Percentiles rank a stretch among this genome's conserved stretches.
Conservation (phyloP, 768 basidiomycete species). For the Amanita thiersii region DNA sequence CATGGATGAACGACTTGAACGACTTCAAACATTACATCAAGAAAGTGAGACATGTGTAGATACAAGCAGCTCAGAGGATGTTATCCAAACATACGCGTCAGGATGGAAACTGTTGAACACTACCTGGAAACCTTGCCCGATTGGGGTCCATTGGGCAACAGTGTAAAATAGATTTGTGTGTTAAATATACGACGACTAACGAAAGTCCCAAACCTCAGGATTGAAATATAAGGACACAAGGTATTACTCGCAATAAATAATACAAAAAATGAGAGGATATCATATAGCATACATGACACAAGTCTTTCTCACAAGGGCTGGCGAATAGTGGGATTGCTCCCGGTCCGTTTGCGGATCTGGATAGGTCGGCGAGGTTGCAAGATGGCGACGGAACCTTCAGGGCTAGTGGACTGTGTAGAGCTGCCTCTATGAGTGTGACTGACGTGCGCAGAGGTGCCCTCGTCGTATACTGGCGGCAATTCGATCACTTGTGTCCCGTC, state of each 20-base stretch:
- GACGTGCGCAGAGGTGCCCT: constrained; percentile 11
- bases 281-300: too few species aligned
- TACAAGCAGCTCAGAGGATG: not conserved
- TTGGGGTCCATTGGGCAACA: constrained; percentile 40
- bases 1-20: constrained; percentile 47
- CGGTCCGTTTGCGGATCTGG: not conserved
- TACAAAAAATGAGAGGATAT: too few species aligned
- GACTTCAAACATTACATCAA: not conserved
- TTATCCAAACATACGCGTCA: not conserved
- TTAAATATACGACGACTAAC: too few species aligned
- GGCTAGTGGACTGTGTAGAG: too few species aligned
- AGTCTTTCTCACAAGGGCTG: too few species aligned
- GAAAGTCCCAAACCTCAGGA: too few species aligned
- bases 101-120: constrained; percentile 46
- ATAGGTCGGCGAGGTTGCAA: not conserved
- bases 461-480: constrained; percentile 45
- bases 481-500: constrained; percentile 52
- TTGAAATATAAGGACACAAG: not conserved
- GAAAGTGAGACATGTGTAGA: not conserved
- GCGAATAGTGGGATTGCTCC: too few species aligned
- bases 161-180: too few species aligned
- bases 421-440: constrained; percentile 13
- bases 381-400: too few species aligned
- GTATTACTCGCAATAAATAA: too few species aligned
- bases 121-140: constrained; percentile 60